Evolutionary conservation across 1,284 basidiomycete genomes (phyloP).

Genomic region (Cutaneotrichosporon spelunceum): DNA sequence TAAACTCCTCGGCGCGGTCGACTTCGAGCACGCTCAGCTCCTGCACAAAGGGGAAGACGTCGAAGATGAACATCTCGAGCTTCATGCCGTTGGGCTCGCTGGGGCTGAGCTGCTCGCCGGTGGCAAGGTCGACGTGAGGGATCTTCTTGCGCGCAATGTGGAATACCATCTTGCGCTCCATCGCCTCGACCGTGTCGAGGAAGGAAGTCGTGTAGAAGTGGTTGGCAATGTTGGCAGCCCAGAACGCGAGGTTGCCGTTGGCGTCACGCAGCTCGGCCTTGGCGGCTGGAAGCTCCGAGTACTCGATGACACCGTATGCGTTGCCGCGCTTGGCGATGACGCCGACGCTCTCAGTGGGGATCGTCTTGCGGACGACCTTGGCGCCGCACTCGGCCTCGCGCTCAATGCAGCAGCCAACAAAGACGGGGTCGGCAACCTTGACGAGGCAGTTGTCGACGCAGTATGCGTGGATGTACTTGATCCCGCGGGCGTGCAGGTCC

Average conservation of each 20-base stretch:
- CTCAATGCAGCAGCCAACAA: conserved; percentile 87
- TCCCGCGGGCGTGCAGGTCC: conserved; percentile 71
- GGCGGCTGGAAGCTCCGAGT: conserved; percentile 88
- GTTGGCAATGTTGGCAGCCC: conserved; percentile 96
- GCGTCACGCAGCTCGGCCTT: conserved; percentile 75
- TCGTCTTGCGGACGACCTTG: conserved; percentile 90
- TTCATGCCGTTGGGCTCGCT: conserved; percentile 97
- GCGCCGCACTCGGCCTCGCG: conserved; percentile 85
- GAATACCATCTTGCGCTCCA: conserved; percentile 88
- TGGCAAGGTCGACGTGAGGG: conserved; percentile 68
- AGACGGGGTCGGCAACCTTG: conserved; percentile 92
- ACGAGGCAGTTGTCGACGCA: conserved; percentile 99
- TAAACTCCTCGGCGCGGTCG: conserved; percentile 84
- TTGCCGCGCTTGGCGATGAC: conserved; percentile 81
- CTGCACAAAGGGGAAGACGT: conserved; percentile 92
- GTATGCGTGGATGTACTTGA: conserved; percentile 91
- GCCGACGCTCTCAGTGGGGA: conserved; percentile 87
- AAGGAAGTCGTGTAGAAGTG: conserved; percentile 94
- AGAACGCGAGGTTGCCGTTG: conserved; percentile 75
- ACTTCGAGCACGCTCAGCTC: conserved; percentile 87
- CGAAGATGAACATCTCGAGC: conserved; percentile 97
- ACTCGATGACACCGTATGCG: conserved; percentile 91
- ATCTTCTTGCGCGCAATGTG: conserved; percentile 99
- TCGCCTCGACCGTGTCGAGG: conserved; percentile 72
- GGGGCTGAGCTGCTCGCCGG: conserved; percentile 70